Percentiles rank a stretch among this genome's conserved stretches.
These are phyloP conservation scores for Exobasidium cylindrosporum DNA, from an alignment of 1,284 basidiomycete genomes.

Conservation along the genomic window DNA sequence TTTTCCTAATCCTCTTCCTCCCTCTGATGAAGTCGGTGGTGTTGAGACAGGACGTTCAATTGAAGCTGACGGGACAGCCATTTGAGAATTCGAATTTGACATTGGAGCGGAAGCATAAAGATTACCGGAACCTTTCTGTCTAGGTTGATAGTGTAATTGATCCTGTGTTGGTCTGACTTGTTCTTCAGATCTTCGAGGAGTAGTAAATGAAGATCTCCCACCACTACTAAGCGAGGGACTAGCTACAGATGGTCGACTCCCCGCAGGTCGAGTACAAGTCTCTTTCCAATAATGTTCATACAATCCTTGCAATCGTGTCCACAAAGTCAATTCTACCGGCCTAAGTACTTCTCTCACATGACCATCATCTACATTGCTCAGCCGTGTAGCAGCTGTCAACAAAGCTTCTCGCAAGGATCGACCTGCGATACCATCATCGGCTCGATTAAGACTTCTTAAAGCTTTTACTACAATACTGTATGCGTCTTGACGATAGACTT, in stretches of 20 bases:
- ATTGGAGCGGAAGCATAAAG: background rate
- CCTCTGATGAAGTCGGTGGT: background rate
- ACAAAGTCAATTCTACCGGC: constrained; percentile 14
- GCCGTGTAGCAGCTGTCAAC: background rate
- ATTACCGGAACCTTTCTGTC: background rate
- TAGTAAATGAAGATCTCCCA: background rate
- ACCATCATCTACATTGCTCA: background rate
- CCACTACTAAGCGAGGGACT: background rate
- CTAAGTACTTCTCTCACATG: constrained; percentile 10
- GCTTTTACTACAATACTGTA: constrained; percentile 36
- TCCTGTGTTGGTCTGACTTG: background rate
- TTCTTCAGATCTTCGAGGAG: background rate
- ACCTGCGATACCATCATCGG: constrained; percentile 2
- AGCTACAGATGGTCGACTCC: background rate
- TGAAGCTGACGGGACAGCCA: background rate
- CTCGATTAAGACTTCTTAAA: constrained; percentile 21
- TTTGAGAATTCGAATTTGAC: background rate
- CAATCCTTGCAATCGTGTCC: constrained; percentile 9
- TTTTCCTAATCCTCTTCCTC: background rate
- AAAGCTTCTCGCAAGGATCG: constrained; percentile 1
- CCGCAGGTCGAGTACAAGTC: constrained; percentile 2
- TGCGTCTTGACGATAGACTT: constrained; percentile 38
- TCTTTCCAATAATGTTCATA: constrained; percentile 19
- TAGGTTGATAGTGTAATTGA: constrained; percentile 1
- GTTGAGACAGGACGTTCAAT: background rate